Conservation (phyloP, 2,329 filamentous ascomycete species). For the Hypoxylon sp. region DNA sequence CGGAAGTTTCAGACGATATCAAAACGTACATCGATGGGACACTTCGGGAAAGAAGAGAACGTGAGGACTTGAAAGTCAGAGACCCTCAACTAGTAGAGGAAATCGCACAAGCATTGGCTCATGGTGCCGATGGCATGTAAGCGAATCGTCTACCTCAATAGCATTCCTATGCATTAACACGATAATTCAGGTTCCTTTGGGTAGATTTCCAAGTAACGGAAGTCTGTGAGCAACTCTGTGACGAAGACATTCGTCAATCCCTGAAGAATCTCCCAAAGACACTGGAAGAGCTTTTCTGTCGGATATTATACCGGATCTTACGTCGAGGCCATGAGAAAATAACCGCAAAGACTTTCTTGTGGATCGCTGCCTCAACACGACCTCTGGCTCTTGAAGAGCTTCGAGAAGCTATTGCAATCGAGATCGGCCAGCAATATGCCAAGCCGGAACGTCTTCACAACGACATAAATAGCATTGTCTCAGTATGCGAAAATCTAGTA, state of each 20-base stretch:
- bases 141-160: constrained; percentile 9
- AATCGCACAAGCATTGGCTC: constrained; percentile 40
- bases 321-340: not conserved
- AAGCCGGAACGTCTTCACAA: constrained; percentile 40
- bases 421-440: constrained; percentile 42
- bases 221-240: constrained; percentile 25
- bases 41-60: not conserved
- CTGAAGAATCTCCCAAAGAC: constrained; percentile 43
- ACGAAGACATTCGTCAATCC: constrained; percentile 39
- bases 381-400: constrained; percentile 49
- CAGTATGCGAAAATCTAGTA: constrained; percentile 32
- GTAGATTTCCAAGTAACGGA: constrained; percentile 30
- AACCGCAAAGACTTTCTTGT: constrained; percentile 42
- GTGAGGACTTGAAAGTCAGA: constrained; percentile 10
- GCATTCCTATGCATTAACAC: constrained; percentile 18
- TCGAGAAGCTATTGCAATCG: constrained; percentile 48
- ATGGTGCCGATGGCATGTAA: constrained; percentile 47
- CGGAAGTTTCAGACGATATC: not conserved
- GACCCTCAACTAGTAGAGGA: constrained; percentile 30
- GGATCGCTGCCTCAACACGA: constrained; percentile 46
- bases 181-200: constrained; percentile 33
- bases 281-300: not conserved
- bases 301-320: not conserved
- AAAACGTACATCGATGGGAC: not conserved
- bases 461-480: constrained; percentile 34